Evolutionary conservation across 345 rosid genomes (phyloP), one percentile per base, ranked within the genome.

Genomic region (Conringia planisiliqua): DNA sequence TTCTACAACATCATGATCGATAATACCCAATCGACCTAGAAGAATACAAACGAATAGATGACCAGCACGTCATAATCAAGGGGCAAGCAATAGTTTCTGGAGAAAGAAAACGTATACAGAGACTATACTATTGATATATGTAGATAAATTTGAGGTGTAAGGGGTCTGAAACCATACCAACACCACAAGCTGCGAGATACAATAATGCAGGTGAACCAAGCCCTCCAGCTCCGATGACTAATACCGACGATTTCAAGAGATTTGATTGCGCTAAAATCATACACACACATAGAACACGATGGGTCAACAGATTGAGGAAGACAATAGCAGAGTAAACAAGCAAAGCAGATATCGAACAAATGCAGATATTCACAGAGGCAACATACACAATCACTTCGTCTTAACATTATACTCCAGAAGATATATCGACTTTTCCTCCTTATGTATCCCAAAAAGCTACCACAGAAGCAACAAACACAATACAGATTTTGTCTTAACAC

Each of bases 201-300:
- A 91, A 51, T 57, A 91, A 79, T 30, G 93, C 97, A 5, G 97
- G 97, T 27, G 97, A 90, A 66, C 97, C 98, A 58, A 94, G 79
- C 4, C 97, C 98, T 78, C 98, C 98, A 42, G 98, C 97, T 78
- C 98, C 98, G 36, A 94, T 85, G 9, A 94, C 93, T 66, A 94
- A 78, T 68, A 94, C 72, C 0, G 97, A 91, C 18, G 96, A 90
- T 71, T 91, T 91, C 80, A 85, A 72, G 3, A 94, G 87, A 68
- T 85, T 91, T 59, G 95, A 81, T 77, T 94, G 98, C 65, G 82
- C 97, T 91, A 66, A 18, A 79, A 24, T 38, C 57, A 72, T 11
- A 61, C 50, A 69, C 26, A 65, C 46, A 33, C 38, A 73, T 6
- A 40, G 14, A 35, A 11, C 29, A 68, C 18, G 57, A 48, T 1